Percentiles rank a stretch among this genome's conserved stretches.
Evolutionary conservation across 495 filamentous ascomycete genomes (phyloP).

Genomic region (Aspergillus panamensis): DNA sequence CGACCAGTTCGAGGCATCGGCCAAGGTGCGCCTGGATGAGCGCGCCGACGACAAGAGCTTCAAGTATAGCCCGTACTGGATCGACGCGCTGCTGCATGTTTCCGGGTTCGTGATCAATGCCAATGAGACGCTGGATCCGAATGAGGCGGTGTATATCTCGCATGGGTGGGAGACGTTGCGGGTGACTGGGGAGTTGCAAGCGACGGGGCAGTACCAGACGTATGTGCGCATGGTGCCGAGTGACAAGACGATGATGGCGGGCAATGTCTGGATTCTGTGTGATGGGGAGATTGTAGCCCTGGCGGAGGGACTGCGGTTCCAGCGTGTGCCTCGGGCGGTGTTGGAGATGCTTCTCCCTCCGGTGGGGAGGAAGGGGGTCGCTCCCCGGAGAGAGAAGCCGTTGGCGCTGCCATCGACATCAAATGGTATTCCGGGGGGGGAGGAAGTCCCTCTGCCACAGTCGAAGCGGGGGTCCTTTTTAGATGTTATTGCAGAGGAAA

Average conservation of each 20-base stretch:
- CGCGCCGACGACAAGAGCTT: slow-evolving; percentile 7
- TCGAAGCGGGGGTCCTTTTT: too few species aligned
- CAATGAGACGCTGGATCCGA: slow-evolving; percentile 43
- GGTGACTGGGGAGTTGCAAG: slow-evolving; percentile 22
- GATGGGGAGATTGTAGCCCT: background rate
- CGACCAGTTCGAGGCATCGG: slow-evolving; percentile 31
- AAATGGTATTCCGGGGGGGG: background rate
- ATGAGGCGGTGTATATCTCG: slow-evolving; percentile 43
- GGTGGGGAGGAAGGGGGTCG: background rate
- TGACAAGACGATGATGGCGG: slow-evolving; percentile 23
- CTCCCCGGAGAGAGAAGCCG: background rate
- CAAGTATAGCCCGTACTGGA: slow-evolving; percentile 32
- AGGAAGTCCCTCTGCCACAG: too few species aligned
- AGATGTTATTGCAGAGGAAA: too few species aligned
- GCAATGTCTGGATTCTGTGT: background rate
- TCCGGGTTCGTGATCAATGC: slow-evolving; percentile 55
- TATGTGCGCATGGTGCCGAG: slow-evolving; percentile 41
- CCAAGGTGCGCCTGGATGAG: slow-evolving; percentile 31
- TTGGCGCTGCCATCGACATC: background rate
- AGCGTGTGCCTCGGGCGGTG: background rate
- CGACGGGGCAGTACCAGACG: slow-evolving; percentile 31
- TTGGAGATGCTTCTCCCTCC: background rate
- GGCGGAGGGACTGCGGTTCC: background rate
- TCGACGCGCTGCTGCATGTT: slow-evolving; percentile 49
- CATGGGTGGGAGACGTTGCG: slow-evolving; percentile 44